Conservation (phyloP, 805 yeast species). For the Candida chauliodis region DNA sequence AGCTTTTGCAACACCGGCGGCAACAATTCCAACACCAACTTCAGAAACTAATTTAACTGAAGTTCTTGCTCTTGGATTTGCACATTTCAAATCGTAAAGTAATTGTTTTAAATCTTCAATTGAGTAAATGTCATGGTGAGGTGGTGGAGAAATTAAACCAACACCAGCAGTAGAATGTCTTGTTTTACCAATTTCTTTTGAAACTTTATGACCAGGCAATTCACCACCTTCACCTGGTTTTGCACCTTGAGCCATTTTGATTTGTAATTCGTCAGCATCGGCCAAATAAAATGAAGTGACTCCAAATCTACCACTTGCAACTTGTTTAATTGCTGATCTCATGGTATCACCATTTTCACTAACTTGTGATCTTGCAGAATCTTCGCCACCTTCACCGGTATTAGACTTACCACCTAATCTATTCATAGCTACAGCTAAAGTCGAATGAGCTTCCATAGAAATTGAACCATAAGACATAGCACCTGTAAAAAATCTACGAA, state of each 20-base stretch:
- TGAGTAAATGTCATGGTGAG: constrained; percentile 97
- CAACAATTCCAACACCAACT: constrained; percentile 98
- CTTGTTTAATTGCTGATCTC: constrained; percentile 98
- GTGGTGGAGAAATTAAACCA: constrained; percentile 96
- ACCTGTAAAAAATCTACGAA: constrained; percentile 96
- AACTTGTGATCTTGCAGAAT: constrained; percentile 80
- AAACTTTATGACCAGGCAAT: constrained; percentile 90
- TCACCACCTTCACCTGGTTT: constrained; percentile 99
- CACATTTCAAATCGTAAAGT: constrained; percentile 92
- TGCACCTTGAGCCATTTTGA: constrained; percentile 99
- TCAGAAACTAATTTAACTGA: constrained; percentile 96
- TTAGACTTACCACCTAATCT: constrained; percentile 96
- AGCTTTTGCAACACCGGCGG: constrained; percentile 98
- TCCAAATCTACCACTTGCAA: constrained; percentile 98
- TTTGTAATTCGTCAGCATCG: constrained; percentile 96
- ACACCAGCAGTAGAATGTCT: constrained; percentile 97
- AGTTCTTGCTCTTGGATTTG: constrained; percentile 95
- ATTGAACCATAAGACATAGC: constrained; percentile 99
- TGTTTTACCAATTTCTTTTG: constrained; percentile 83
- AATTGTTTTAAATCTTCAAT: constrained; percentile 97
- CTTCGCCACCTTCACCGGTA: constrained; percentile 99
- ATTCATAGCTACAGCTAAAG: constrained; percentile 98
- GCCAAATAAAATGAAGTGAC: constrained; percentile 92
- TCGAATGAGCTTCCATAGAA: constrained; percentile 97
- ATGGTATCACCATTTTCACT: constrained; percentile 90